Conservation (phyloP, 2,329 filamentous ascomycete genomes). For the Neonectria punicea region DNA sequence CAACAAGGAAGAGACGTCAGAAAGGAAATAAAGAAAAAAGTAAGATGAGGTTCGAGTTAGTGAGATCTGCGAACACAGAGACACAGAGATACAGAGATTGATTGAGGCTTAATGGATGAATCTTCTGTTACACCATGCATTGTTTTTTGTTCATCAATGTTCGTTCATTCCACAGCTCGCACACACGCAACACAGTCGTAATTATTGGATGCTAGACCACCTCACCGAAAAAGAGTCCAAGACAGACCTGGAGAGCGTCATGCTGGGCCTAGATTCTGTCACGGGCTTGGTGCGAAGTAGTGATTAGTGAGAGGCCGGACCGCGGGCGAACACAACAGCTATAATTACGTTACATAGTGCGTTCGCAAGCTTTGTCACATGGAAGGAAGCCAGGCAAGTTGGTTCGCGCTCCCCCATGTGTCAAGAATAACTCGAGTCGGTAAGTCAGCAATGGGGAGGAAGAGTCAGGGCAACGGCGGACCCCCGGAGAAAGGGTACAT, state of each 20-base stretch:
- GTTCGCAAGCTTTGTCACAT: slow-evolving; percentile 1
- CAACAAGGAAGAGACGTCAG: slow-evolving; percentile 1
- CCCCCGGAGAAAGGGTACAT: slow-evolving; percentile 2
- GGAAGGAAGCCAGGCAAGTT: not conserved
- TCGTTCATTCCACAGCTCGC: too few species aligned
- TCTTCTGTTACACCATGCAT: not conserved
- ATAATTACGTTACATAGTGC: not conserved
- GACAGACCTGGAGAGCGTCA: not conserved
- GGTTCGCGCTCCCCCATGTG: not conserved
- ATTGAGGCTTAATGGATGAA: not conserved
- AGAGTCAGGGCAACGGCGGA: not conserved
- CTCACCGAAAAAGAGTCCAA: too few species aligned
- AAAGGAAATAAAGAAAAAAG: not conserved
- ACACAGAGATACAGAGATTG: not conserved
- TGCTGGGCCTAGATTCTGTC: not conserved
- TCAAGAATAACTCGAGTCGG: not conserved
- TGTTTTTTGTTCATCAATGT: not conserved
- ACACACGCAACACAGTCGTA: not conserved
- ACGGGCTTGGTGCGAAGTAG: not conserved
- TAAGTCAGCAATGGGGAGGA: not conserved
- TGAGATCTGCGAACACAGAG: not conserved
- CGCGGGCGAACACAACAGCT: not conserved
- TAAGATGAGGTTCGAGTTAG: not conserved
- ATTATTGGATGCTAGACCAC: not conserved
- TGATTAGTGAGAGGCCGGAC: slow-evolving; percentile 2